Evolutionary conservation across 495 filamentous ascomycete genomes (phyloP).

Genomic region (Neurospora hispaniola): DNA sequence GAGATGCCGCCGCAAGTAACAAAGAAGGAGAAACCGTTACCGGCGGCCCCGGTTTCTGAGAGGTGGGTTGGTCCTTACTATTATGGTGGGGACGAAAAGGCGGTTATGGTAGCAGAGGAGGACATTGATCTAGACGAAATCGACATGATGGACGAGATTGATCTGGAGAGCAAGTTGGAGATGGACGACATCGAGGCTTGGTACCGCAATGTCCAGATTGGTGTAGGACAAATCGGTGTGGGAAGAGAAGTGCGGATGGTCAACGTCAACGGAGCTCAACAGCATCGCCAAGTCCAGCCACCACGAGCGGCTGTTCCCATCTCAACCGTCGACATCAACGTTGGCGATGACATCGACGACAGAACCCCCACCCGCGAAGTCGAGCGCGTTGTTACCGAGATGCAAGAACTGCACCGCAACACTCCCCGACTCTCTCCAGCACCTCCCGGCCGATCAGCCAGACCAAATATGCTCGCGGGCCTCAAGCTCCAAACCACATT

Average conservation of each 20-base stretch:
- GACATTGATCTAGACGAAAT: conserved; percentile 6
- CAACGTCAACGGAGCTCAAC: not conserved
- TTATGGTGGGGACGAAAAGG: conserved; percentile 1
- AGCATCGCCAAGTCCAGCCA: not conserved
- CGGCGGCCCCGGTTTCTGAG: not conserved
- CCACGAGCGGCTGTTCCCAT: not conserved
- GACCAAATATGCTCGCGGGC: conserved; percentile 7
- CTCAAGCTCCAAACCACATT: conserved; percentile 35
- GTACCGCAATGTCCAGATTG: conserved; percentile 19
- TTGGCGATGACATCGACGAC: not conserved
- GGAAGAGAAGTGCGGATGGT: not conserved
- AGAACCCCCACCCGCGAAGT: not conserved
- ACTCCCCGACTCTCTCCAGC: conserved; percentile 14
- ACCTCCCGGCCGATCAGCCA: conserved; percentile 10
- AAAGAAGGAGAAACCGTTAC: conserved; percentile 11
- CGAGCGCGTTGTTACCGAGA: conserved; percentile 4
- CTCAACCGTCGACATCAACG: not conserved
- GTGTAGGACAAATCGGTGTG: not conserved
- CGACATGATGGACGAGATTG: conserved; percentile 1
- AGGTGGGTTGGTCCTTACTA: not conserved
- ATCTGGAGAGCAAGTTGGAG: conserved; percentile 6
- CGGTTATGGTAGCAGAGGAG: not conserved
- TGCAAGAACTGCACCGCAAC: conserved; percentile 15
- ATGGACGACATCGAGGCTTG: conserved; percentile 24
- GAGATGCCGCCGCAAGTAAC: not conserved